phyloP scores from a whole-genome alignment of 441 rosid genomes.

The Populus hybrid region DNA sequence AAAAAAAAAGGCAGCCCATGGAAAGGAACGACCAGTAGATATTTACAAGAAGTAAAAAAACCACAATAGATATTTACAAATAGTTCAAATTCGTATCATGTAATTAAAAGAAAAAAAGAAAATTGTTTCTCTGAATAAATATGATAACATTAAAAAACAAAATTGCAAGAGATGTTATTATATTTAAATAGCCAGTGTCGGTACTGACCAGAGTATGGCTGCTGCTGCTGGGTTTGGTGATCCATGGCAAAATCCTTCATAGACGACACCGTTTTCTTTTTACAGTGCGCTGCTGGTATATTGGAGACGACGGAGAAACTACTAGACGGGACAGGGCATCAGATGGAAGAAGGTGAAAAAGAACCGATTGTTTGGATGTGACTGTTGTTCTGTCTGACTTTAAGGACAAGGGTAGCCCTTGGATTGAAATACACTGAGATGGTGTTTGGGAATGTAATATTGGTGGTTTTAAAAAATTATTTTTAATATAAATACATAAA shows the following conservation, averaged over 20 bases:
- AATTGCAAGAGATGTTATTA: background rate
- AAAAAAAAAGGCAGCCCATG: no score
- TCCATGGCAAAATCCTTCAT: background rate
- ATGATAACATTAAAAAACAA: background rate
- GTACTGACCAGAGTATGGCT: constrained; percentile 11
- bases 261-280: constrained; percentile 21
- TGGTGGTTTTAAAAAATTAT: no score
- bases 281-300: background rate
- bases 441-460: no score
- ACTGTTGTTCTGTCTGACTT: background rate
- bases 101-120: background rate
- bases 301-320: background rate
- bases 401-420: background rate
- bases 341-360: background rate
- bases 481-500: no score
- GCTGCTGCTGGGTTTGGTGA: constrained; percentile 1
- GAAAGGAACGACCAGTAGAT: background rate
- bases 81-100: background rate
- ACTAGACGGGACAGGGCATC: background rate
- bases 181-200: background rate
- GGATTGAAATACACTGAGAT: background rate
- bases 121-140: background rate
- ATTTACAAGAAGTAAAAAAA: background rate
- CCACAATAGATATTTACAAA: background rate
- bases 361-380: constrained; percentile 4